These are phyloP conservation scores for Pseudogymnoascus sp. DNA, from an alignment of 2,329 filamentous ascomycete species.

Conservation along the genomic window DNA sequence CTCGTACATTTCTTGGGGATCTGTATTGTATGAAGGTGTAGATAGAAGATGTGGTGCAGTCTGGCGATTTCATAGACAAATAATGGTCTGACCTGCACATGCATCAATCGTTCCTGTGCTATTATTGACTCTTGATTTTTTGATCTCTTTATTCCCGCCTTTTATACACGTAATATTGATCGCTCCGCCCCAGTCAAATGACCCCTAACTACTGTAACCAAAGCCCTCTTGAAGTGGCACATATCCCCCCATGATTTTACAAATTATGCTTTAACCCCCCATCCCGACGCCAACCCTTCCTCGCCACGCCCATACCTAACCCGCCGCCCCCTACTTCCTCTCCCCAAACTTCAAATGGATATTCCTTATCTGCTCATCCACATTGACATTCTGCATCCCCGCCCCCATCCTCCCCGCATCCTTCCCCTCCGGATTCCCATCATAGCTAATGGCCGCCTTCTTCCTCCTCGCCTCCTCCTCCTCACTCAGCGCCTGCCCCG, in stretches of 20 bases:
- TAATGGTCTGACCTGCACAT: slow-evolving; percentile 7
- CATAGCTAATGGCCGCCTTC: slow-evolving; percentile 63
- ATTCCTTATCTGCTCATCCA: slow-evolving; percentile 77
- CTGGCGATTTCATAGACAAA: slow-evolving; percentile 7
- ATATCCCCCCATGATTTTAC: background rate
- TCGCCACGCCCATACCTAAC: background rate
- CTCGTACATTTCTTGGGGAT: background rate
- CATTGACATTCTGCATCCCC: slow-evolving; percentile 64
- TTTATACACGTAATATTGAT: slow-evolving; percentile 12
- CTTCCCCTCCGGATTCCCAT: slow-evolving; percentile 58
- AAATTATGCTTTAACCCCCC: background rate
- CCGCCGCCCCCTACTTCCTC: slow-evolving; percentile 22
- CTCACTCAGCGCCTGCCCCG: slow-evolving; percentile 61
- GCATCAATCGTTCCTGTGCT: background rate
- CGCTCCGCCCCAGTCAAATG: background rate
- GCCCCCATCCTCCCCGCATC: slow-evolving; percentile 42
- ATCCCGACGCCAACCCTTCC: background rate
- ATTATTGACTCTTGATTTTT: background rate
- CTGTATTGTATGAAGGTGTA: slow-evolving; percentile 10
- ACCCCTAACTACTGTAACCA: background rate
- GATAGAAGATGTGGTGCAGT: slow-evolving; percentile 1
- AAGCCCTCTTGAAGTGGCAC: background rate
- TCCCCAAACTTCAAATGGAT: slow-evolving; percentile 52
- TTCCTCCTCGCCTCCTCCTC: slow-evolving; percentile 73
- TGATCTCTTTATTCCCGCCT: background rate